These are phyloP conservation scores for Eremothecium cymbalariae DNA, from an alignment of 1,139 yeast genomes.

Conservation along the genomic window DNA sequence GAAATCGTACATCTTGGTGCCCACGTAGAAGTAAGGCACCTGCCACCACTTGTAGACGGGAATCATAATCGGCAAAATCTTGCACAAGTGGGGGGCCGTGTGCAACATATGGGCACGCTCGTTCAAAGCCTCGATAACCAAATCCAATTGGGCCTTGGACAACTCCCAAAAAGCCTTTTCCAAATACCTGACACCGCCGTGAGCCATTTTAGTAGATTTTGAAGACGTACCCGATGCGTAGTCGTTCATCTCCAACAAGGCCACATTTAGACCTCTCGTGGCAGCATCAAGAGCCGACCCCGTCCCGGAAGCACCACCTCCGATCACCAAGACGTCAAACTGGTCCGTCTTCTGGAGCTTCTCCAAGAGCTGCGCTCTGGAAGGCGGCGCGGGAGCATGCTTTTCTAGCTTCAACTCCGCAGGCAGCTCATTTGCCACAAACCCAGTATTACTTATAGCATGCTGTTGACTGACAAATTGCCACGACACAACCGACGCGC, in stretches of 20 bases:
- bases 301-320: constrained; percentile 95
- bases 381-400: constrained; percentile 31
- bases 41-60: constrained; percentile 97
- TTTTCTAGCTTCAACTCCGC: constrained; percentile 1
- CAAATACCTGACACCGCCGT: constrained; percentile 92
- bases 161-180: constrained; percentile 90
- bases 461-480: too few species aligned
- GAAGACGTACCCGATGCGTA: constrained; percentile 91
- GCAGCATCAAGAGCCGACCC: constrained; percentile 92
- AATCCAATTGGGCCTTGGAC: constrained; percentile 82
- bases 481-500: constrained; percentile 10
- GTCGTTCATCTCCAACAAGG: constrained; percentile 78
- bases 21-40: constrained; percentile 86
- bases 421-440: not conserved
- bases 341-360: constrained; percentile 39
- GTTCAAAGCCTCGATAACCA: constrained; percentile 88
- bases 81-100: constrained; percentile 88
- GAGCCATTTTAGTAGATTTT: constrained; percentile 94
- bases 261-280: constrained; percentile 83
- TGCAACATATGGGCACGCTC: constrained; percentile 85
- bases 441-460: too few species aligned
- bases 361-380: constrained; percentile 36
- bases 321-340: constrained; percentile 77
- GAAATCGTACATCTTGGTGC: constrained; percentile 87
- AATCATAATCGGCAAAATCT: constrained; percentile 85